These are phyloP conservation scores for Gaultheria prostrata DNA, from an alignment of 148 eudicot genomes.

Conservation along the genomic window DNA sequence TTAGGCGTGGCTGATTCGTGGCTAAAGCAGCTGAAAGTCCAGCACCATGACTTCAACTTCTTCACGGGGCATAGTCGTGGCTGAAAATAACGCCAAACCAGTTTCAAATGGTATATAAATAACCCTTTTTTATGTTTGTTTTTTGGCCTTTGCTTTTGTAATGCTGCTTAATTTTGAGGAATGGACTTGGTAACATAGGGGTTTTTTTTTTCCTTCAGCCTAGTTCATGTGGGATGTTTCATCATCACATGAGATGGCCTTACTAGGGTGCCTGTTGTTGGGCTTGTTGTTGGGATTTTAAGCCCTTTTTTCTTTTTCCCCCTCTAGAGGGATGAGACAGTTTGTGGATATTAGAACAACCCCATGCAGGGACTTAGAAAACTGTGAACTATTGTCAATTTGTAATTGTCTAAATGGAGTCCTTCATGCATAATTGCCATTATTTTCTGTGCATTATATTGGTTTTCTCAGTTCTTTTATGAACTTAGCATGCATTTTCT, in stretches of 20 bases:
- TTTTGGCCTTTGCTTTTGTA: conserved; percentile 3
- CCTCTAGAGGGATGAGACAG: conserved; percentile 7
- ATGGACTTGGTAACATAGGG: neutral
- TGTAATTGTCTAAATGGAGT: conserved; percentile 7
- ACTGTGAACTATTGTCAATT: conserved; percentile 15
- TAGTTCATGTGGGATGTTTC: neutral
- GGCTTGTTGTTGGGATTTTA: neutral
- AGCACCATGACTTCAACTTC: conserved; percentile 88
- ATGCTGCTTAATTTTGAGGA: neutral
- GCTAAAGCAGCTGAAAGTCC: conserved; percentile 84
- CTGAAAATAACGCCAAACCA: conserved; percentile 25
- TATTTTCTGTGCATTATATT: neutral
- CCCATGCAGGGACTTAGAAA: neutral
- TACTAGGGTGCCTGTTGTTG: neutral
- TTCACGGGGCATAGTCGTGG: conserved; percentile 67
- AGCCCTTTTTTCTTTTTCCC: neutral
- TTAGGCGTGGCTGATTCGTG: conserved; percentile 85
- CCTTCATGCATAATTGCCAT: neutral
- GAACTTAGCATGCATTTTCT: neutral
- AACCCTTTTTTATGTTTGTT: neutral
- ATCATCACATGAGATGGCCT: neutral
- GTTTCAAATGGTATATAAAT: neutral
- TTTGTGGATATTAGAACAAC: neutral
- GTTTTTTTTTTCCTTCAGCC: too few species aligned
- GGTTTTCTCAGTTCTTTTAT: neutral